These are phyloP conservation scores for Calocybe gangraenosa DNA, from an alignment of 768 basidiomycete genomes.

Conservation along the genomic window DNA sequence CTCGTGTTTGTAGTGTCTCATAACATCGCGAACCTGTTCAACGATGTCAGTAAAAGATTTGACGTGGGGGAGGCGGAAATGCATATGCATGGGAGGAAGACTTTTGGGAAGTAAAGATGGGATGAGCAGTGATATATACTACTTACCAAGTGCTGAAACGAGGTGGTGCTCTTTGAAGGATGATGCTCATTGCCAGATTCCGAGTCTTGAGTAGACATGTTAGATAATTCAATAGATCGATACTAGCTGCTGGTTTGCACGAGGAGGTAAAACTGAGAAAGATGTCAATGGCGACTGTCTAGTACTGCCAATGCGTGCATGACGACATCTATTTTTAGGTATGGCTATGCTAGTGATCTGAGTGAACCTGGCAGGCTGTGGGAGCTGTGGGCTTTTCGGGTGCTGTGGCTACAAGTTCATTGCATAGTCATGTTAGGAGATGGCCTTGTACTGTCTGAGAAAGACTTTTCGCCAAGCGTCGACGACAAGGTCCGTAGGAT, in stretches of 20 bases:
- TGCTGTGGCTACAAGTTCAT: no score
- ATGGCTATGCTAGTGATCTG: background rate
- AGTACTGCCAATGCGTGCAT: background rate
- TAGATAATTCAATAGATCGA: background rate
- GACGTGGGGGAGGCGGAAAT: slow-evolving; percentile 42
- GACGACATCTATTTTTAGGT: slow-evolving; percentile 10
- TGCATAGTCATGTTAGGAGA: no score
- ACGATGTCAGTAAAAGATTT: slow-evolving; percentile 42
- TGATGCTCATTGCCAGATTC: slow-evolving; percentile 7
- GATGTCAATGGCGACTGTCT: background rate
- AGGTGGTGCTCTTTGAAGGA: slow-evolving; percentile 15
- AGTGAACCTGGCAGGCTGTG: no score
- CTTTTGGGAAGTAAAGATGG: background rate
- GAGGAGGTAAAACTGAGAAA: background rate
- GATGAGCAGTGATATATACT: slow-evolving; percentile 6
- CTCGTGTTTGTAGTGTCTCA: slow-evolving; percentile 68
- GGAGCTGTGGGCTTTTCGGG: no score
- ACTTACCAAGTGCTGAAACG: slow-evolving; percentile 18
- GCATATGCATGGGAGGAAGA: slow-evolving; percentile 40
- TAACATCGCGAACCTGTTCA: slow-evolving; percentile 64
- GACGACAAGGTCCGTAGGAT: background rate
- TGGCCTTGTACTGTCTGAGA: no score
- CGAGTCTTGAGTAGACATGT: slow-evolving; percentile 10
- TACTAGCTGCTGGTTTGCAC: slow-evolving; percentile 3
- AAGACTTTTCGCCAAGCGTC: background rate